Evolutionary conservation across 2,329 filamentous ascomycete genomes (phyloP).

Genomic region (Samsoniella hepiali): DNA sequence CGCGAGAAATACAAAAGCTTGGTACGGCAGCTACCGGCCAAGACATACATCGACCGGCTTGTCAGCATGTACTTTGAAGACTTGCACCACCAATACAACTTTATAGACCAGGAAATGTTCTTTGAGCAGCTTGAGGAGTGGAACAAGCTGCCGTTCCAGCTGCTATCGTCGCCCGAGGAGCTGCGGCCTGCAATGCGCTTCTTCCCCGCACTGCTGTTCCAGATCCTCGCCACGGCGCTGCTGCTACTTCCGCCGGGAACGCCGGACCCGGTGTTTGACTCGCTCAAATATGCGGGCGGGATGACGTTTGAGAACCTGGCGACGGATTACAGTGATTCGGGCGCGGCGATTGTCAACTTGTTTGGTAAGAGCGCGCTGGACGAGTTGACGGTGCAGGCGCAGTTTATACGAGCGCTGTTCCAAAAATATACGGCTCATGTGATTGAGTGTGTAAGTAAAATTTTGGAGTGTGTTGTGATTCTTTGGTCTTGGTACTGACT

Average conservation of each 20-base stretch:
- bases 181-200: slow-evolving; percentile 50
- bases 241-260: slow-evolving; percentile 47
- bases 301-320: slow-evolving; percentile 62
- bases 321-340: slow-evolving; percentile 58
- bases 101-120: slow-evolving; percentile 53
- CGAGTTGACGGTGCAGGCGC: slow-evolving; percentile 54
- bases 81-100: slow-evolving; percentile 58
- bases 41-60: slow-evolving; percentile 52
- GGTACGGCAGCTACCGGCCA: slow-evolving; percentile 55
- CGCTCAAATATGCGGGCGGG: slow-evolving; percentile 55
- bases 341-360: slow-evolving; percentile 49
- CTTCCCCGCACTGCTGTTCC: slow-evolving; percentile 59
- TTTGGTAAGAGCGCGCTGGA: slow-evolving; percentile 57
- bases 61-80: slow-evolving; percentile 53
- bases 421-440: slow-evolving; percentile 59
- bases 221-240: slow-evolving; percentile 53
- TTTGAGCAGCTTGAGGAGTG: slow-evolving; percentile 50
- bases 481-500: slow-evolving; percentile 11
- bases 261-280: slow-evolving; percentile 48
- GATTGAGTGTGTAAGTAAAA: slow-evolving; percentile 49
- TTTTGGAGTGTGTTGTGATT: too few relatives aligned
- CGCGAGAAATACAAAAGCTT: slow-evolving; percentile 57
- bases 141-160: slow-evolving; percentile 51
- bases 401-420: slow-evolving; percentile 54
- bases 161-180: slow-evolving; percentile 48